Percentiles rank a stretch among this genome's conserved stretches.
phyloP scores from a whole-genome alignment of 23 red algal genomes.

The Cyanidioschyzon merolae region DNA sequence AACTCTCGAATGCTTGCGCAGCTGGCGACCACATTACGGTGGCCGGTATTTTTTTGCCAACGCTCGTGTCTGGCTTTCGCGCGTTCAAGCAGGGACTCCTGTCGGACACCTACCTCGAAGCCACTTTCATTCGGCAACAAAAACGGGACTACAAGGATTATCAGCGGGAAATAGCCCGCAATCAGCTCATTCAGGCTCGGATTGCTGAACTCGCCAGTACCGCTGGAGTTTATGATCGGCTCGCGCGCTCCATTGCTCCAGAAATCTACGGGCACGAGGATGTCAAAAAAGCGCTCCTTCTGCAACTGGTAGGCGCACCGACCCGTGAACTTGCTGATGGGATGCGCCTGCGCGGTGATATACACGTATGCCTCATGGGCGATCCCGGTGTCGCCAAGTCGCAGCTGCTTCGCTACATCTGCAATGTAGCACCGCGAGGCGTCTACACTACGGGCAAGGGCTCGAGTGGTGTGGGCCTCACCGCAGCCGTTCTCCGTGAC shows the following conservation, averaged over 20 bases:
- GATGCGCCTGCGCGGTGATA: conserved; percentile 79
- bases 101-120: conserved; percentile 80
- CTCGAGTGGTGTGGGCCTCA: conserved; percentile 73
- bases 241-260: conserved; percentile 68
- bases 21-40: conserved; percentile 73
- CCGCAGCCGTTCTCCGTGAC: conserved; percentile 80
- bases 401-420: conserved; percentile 77
- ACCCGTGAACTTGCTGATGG: conserved; percentile 71
- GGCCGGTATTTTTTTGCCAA: conserved; percentile 80
- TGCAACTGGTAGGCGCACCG: conserved; percentile 60
- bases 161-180: background rate
- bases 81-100: conserved; percentile 78
- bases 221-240: conserved; percentile 44
- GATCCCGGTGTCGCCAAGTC: conserved; percentile 86
- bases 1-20: conserved; percentile 50
- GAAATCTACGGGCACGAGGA: conserved; percentile 92
- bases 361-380: conserved; percentile 64
- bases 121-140: conserved; percentile 47
- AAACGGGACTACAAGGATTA: conserved; percentile 55
- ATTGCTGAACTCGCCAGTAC: background rate
- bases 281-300: conserved; percentile 77
- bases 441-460: conserved; percentile 85
- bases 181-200: background rate
- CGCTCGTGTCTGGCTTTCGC: conserved; percentile 51
- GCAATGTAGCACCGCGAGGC: conserved; percentile 59